These are phyloP conservation scores for Cystoderma amianthinum DNA, from an alignment of 768 basidiomycete species.

Conservation along the genomic window DNA sequence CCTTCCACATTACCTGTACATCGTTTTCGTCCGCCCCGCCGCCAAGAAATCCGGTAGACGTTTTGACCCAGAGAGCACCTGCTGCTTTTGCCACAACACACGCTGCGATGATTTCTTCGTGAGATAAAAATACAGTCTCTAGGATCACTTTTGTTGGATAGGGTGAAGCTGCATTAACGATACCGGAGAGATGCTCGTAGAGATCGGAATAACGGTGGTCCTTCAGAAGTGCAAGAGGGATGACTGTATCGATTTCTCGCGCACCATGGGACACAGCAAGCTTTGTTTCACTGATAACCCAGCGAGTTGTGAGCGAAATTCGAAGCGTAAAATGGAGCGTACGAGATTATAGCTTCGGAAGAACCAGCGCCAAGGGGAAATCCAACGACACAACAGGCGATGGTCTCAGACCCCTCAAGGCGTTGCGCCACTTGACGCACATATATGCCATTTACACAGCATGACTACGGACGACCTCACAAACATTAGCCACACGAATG, in stretches of 20 bases:
- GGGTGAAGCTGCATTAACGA: conserved; percentile 23
- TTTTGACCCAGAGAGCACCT: conserved; percentile 47
- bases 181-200: conserved; percentile 30
- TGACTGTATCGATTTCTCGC: conserved; percentile 44
- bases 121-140: conserved; percentile 39
- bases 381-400: conserved; percentile 42
- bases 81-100: conserved; percentile 41
- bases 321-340: too few species aligned
- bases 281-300: conserved; percentile 32
- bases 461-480: conserved; percentile 25
- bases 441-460: conserved; percentile 43
- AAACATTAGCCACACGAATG: neutral
- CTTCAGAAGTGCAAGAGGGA: conserved; percentile 41
- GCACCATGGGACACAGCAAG: conserved; percentile 41
- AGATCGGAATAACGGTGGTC: conserved; percentile 26
- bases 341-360: conserved; percentile 38
- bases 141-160: conserved; percentile 44
- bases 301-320: conserved; percentile 1
- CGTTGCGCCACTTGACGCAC: conserved; percentile 32
- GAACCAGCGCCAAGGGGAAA: conserved; percentile 45
- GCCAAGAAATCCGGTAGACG: conserved; percentile 42
- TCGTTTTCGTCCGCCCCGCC: conserved; percentile 40
- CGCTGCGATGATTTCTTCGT: conserved; percentile 38
- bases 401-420: conserved; percentile 25
- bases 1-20: conserved; percentile 33